Base-by-base conservation (phyloP, 1,139 yeast species). In the Geotrichum histeridarum region DNA sequence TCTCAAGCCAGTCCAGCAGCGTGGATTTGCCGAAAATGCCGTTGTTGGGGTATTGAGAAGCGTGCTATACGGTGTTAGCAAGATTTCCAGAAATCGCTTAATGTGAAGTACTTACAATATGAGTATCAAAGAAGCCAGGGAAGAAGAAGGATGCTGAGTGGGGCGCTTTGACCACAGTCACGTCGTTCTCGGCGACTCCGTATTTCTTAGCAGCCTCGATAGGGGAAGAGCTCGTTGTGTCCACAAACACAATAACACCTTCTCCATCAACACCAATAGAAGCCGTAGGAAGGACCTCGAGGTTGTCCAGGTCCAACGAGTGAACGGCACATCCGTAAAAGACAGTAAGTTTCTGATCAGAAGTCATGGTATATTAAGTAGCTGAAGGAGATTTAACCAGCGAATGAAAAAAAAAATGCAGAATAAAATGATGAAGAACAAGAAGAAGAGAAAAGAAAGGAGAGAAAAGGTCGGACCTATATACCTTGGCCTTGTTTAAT, bases 61-160 rank as follows among this genome's bases (percentile, higher is more conserved):
- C 97, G 68, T 93, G 99, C 56, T 57, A 35, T 2, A 46, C 4
- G 35, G 22, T 27, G 42, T 36, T 47, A 46, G 42, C n/a, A 15
- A 11, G 8, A 7, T n/a, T 9, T 8, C 1, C 11, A 37, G 4
- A 39, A n/a, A n/a, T n/a, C n/a, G n/a, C n/a, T 15, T 30, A 17
- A 15, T 22, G 15, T 12, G n/a, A 27, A 39, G 7, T 5, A 48
- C 59, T 41, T 48, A 54, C 55, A 58, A 90, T 89, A 67, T 93
- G 99, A 1, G 98, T 90, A 66, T 93, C 99, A 12, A 93, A 74
- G 63, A 93, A 90, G 0, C 99, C 99, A 0, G 99, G 99, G 64
- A 88, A 81, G 63, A 85, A 81, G 67, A 91, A 90, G 53, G 77
- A 57, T 15, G 57, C 39, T 4, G 54, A 50, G 1, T 39, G 42